Evolutionary conservation across 371 early-diverging fungal species (phyloP).

Genomic region (Dinochytrium kinnereticum): DNA sequence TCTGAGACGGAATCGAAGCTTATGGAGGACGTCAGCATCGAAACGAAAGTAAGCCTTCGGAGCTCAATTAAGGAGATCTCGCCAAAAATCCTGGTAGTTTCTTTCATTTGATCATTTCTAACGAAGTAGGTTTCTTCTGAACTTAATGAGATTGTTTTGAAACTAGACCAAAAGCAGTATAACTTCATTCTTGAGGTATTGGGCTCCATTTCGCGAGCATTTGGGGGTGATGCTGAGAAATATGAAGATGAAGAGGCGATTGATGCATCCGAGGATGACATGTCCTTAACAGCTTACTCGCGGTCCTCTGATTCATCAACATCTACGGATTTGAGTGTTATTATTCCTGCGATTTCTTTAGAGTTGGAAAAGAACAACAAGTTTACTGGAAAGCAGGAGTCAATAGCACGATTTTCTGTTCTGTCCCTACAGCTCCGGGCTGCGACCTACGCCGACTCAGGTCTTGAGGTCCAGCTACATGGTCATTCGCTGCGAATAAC

Average conservation of each 20-base stretch:
- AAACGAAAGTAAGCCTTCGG: slow-evolving; percentile 44
- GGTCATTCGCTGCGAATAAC: slow-evolving; percentile 74
- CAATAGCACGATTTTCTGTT: slow-evolving; percentile 43
- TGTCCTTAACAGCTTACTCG: neutral
- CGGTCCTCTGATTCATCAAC: neutral
- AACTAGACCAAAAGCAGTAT: slow-evolving; percentile 82
- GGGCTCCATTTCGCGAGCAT: slow-evolving; percentile 41
- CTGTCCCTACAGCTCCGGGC: slow-evolving; percentile 8
- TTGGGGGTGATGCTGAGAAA: neutral
- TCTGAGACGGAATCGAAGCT: slow-evolving; percentile 65
- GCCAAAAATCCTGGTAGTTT: neutral
- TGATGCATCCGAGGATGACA: neutral
- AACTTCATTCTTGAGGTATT: slow-evolving; percentile 65
- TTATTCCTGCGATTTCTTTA: slow-evolving; percentile 57
- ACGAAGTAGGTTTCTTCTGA: slow-evolving; percentile 60
- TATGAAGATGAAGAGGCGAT: neutral
- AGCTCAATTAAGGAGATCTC: neutral
- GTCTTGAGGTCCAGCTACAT: slow-evolving; percentile 51
- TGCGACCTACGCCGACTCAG: neutral
- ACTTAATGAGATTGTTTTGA: slow-evolving; percentile 79
- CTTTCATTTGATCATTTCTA: neutral
- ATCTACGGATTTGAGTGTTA: slow-evolving; percentile 27
- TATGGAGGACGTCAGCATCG: slow-evolving; percentile 81
- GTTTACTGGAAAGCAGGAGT: neutral
- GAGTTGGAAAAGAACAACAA: slow-evolving; percentile 68